Evolutionary conservation across 2,329 filamentous ascomycete genomes (phyloP).

Genomic region (Ilyonectria robusta): DNA sequence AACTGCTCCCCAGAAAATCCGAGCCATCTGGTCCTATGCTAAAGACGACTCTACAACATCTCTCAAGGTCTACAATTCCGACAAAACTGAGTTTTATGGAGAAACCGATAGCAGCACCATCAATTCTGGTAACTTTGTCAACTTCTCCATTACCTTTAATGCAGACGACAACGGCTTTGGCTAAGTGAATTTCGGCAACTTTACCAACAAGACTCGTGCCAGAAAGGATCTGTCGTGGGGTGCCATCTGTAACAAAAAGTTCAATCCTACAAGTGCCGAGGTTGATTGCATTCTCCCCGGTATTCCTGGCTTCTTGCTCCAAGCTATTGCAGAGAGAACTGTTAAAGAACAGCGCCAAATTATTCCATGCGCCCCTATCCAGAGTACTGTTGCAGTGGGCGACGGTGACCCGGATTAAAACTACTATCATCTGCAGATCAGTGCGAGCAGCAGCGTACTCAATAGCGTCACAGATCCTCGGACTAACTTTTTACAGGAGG

Average conservation of each 20-base stretch:
- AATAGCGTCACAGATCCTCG: too few relatives aligned
- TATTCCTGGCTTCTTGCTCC: too few relatives aligned
- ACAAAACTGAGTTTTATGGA: background rate
- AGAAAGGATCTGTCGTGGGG: background rate
- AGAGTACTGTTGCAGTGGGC: conserved; percentile 5
- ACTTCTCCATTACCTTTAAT: background rate
- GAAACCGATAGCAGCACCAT: background rate
- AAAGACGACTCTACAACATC: background rate
- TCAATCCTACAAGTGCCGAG: too few relatives aligned
- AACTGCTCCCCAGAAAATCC: background rate
- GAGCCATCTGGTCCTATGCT: background rate
- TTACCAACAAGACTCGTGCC: background rate
- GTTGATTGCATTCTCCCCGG: too few relatives aligned
- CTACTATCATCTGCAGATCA: conserved; percentile 25
- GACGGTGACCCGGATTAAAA: conserved; percentile 28
- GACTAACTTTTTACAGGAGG: conserved; percentile 9
- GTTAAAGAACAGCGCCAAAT: background rate
- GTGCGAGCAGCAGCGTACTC: background rate
- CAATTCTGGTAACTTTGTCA: background rate
- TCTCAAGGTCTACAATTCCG: background rate
- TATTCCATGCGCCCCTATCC: conserved; percentile 12
- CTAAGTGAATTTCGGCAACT: background rate
- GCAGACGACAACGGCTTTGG: background rate
- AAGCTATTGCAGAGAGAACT: too few relatives aligned
- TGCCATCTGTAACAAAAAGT: too few relatives aligned